These are phyloP conservation scores for Neurospora hispaniola DNA, from an alignment of 495 filamentous ascomycete species.

Conservation along the genomic window DNA sequence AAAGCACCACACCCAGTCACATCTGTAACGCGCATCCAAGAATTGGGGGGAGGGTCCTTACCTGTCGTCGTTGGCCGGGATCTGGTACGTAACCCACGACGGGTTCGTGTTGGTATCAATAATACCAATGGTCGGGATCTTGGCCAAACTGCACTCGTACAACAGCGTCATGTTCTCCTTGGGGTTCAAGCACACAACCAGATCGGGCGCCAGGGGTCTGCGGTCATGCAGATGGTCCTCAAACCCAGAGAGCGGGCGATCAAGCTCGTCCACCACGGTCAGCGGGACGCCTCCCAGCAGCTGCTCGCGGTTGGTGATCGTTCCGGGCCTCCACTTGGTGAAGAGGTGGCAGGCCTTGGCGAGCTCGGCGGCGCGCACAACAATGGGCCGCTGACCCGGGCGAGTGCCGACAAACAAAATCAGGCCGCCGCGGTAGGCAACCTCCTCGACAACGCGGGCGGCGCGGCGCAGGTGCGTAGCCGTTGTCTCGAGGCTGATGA, in stretches of 20 bases:
- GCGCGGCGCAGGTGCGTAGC: conserved; percentile 83
- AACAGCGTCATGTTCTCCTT: conserved; percentile 82
- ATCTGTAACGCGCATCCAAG: not conserved
- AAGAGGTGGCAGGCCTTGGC: conserved; percentile 81
- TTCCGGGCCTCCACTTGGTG: conserved; percentile 84
- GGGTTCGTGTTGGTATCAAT: conserved; percentile 92
- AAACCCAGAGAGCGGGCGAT: conserved; percentile 55
- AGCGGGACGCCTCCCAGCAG: conserved; percentile 58
- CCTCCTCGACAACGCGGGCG: conserved; percentile 77
- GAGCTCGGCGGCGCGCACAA: conserved; percentile 71
- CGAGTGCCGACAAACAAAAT: conserved; percentile 89
- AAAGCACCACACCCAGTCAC: not conserved
- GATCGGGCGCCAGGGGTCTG: conserved; percentile 65
- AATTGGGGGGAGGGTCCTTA: conserved; percentile 21
- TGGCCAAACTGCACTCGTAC: conserved; percentile 80
- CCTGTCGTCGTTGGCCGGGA: conserved; percentile 94
- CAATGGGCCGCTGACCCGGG: conserved; percentile 60
- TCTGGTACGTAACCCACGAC: conserved; percentile 90
- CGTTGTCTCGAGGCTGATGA: conserved; percentile 81
- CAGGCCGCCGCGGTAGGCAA: conserved; percentile 70
- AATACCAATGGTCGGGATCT: conserved; percentile 87
- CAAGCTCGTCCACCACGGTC: conserved; percentile 61
- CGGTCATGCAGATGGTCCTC: conserved; percentile 51
- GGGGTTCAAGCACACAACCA: conserved; percentile 88
- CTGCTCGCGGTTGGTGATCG: conserved; percentile 85